A percentile compares a stretch with the other conserved stretches of the same genome.
Conservation (phyloP, 2,329 filamentous ascomycete species). For the Sphaerulina musiva region DNA sequence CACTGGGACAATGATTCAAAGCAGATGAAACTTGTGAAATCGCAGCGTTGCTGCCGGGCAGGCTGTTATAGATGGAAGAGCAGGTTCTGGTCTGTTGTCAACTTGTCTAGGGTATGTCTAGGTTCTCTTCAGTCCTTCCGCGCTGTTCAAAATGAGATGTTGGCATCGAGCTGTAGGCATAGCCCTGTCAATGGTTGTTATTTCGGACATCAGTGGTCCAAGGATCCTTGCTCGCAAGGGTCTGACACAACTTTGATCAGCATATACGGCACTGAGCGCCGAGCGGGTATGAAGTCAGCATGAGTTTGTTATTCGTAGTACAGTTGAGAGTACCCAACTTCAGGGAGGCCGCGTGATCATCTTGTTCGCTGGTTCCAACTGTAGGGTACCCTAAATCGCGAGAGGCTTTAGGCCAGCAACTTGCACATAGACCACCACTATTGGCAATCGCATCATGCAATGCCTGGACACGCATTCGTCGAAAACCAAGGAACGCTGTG, state of each 20-base stretch:
- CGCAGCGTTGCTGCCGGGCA: background rate
- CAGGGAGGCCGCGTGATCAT: background rate
- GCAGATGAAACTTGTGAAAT: background rate
- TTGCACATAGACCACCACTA: too few relatives aligned
- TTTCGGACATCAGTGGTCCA: background rate
- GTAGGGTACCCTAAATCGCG: background rate
- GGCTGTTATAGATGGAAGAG: background rate
- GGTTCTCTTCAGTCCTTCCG: background rate
- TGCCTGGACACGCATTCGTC: too few relatives aligned
- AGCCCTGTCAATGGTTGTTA: background rate
- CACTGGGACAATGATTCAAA: background rate
- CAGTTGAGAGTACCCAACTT: background rate
- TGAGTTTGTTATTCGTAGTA: background rate
- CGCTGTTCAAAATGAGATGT: background rate
- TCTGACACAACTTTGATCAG: constrained; percentile 2
- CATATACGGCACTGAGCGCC: background rate
- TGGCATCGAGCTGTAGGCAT: constrained; percentile 1
- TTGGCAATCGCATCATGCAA: too few relatives aligned
- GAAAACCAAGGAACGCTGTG: too few relatives aligned
- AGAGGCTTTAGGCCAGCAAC: background rate
- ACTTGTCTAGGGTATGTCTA: background rate
- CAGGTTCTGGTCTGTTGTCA: background rate
- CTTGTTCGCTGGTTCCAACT: background rate
- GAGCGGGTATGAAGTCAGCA: background rate
- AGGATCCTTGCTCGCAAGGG: background rate